Base-by-base conservation (phyloP, 1,284 basidiomycete species). In the Trametes polyzona region DNA sequence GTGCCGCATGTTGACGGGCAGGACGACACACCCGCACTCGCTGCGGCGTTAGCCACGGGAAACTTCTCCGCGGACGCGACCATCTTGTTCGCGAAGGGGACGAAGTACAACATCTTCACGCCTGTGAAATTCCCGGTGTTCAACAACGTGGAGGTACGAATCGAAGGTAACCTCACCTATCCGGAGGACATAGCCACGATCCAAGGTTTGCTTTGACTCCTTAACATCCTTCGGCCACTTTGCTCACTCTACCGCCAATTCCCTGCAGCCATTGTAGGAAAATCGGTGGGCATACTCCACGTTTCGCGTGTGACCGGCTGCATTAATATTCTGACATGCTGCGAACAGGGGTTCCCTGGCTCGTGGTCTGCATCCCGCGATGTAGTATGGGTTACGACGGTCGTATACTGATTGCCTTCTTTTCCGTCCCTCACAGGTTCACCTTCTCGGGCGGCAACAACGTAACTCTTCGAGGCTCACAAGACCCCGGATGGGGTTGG, bases 161-260 rank as follows among this genome's bases (percentile, higher is more conserved):
- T 87, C 53, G 78, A 86, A 57, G 84, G 85, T 2, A 87, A 87
- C 57, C 57, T 85, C 55, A 81, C 79, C 4, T 83, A 83, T 61
- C 82, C 83, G 0, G 70, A 67, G 7, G 76, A 82, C 71, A 80
- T 87, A 54, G 53, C 79, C n/a, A 74, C 77, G 5, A 74, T 85
- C 30, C 84, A 87, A 74, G 74, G 82, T 82, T 42, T 29, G 73
- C n/a, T 40, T 3, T 3, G 14, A n/a, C 11, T 9, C 12, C 6
- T 16, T 26, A 8, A 17, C 11, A n/a, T 62, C 0, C 42, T 17
- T 17, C 41, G 24, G 4, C 16, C 4, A 27, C 10, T 17, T 7
- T 16, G 11, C 23, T 37, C 36, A 40, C 16, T 10, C 7, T 6
- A n/a, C 16, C 16, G 16, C 8, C n/a, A 4, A 33, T 52, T 47